A percentile compares a stretch with the other conserved stretches of the same genome.
phyloP scores from a whole-genome alignment of 768 basidiomycete genomes.

The Clitopilus passeckerianus region DNA sequence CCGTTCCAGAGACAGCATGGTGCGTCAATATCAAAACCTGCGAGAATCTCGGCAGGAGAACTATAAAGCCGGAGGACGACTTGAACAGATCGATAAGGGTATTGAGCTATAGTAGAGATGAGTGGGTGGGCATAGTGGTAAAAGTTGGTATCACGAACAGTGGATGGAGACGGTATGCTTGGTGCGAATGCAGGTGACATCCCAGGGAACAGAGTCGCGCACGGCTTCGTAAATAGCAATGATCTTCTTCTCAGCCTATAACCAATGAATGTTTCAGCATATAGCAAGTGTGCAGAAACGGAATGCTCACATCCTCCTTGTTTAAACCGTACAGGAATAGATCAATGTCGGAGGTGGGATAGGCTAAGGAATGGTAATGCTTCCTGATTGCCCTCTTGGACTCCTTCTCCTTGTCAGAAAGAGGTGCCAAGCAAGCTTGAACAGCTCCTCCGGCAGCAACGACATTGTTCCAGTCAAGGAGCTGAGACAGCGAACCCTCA shows the following conservation, averaged over 20 bases:
- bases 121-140: neutral
- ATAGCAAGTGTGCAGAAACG: neutral
- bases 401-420: conserved; percentile 40
- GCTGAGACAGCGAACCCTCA: conserved; percentile 55
- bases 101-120: conserved; percentile 39
- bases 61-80: conserved; percentile 60
- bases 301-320: conserved; percentile 37
- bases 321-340: conserved; percentile 59
- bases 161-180: conserved; percentile 65
- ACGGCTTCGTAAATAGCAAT: conserved; percentile 57
- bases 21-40: conserved; percentile 65
- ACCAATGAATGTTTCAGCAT: neutral
- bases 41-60: conserved; percentile 61
- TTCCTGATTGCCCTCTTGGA: conserved; percentile 56
- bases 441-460: conserved; percentile 59
- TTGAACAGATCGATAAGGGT: conserved; percentile 63
- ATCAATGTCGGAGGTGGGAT: conserved; percentile 60
- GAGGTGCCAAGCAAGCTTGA: conserved; percentile 49
- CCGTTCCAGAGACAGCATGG: conserved; percentile 56
- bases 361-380: conserved; percentile 48
- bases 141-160: conserved; percentile 28
- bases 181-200: conserved; percentile 61
- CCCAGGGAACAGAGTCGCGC: conserved; percentile 63
- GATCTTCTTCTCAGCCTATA: conserved; percentile 56
- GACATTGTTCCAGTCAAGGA: conserved; percentile 59